phyloP scores from a whole-genome alignment of 1,284 basidiomycete species.

The Puccinia coronata region DNA sequence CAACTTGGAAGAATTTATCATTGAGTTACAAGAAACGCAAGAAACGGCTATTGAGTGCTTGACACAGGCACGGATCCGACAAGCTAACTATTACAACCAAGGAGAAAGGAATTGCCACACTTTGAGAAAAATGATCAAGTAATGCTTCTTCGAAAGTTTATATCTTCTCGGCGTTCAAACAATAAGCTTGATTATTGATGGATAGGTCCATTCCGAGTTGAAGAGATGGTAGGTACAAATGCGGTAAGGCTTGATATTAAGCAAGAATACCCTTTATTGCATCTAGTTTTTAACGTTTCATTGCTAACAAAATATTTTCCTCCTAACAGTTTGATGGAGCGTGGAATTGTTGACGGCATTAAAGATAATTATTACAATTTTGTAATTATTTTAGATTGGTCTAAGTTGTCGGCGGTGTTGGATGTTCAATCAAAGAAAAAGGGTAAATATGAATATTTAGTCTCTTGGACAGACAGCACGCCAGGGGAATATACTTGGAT shows the following conservation, averaged over 20 bases:
- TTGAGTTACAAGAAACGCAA: background rate
- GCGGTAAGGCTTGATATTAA: background rate
- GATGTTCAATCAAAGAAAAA: background rate
- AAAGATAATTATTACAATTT: background rate
- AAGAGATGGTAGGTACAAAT: constrained; percentile 19
- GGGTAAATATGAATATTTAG: background rate
- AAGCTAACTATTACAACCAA: background rate
- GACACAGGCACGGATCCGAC: background rate
- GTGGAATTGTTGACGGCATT: background rate
- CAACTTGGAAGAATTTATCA: background rate
- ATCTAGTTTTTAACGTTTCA: constrained; percentile 41
- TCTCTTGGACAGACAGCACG: background rate
- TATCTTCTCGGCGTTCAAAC: background rate
- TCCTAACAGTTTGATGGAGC: background rate
- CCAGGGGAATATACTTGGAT: background rate
- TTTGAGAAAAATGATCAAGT: background rate
- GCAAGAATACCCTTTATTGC: constrained; percentile 1
- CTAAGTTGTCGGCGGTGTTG: background rate
- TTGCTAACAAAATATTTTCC: background rate
- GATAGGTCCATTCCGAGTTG: constrained; percentile 4
- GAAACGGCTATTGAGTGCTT: background rate
- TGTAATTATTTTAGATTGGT: background rate
- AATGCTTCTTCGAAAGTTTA: background rate
- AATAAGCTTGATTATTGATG: background rate
- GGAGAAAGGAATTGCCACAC: too few relatives aligned